Conservation (phyloP, 345 rosid genomes). For the Populus simonii region DNA sequence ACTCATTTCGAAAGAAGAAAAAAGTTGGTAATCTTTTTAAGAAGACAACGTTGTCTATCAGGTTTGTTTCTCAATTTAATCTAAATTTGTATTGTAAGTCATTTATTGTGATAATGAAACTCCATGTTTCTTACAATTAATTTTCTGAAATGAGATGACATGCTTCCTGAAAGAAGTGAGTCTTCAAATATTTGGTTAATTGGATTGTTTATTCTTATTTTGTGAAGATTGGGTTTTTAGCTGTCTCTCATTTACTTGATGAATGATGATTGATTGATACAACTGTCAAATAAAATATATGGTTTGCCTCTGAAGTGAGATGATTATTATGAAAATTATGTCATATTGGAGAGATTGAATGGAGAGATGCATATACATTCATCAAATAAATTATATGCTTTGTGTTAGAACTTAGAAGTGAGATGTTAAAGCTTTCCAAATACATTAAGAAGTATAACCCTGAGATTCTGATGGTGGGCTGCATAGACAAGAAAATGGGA, state of each 20-base stretch:
- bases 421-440: background rate
- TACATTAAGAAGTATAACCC: background rate
- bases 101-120: background rate
- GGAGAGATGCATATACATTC: background rate
- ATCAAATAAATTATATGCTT: background rate
- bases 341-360: background rate
- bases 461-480: too few species aligned
- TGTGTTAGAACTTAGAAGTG: background rate
- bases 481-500: background rate
- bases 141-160: slow-evolving; percentile 2
- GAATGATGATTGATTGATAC: background rate
- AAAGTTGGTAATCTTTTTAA: slow-evolving; percentile 45
- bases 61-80: slow-evolving; percentile 45
- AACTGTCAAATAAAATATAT: background rate
- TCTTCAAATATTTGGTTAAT: background rate
- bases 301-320: background rate
- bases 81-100: background rate
- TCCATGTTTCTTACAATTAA: background rate
- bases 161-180: background rate
- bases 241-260: background rate
- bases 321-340: background rate
- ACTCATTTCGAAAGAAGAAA: slow-evolving; percentile 61
- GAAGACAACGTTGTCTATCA: slow-evolving; percentile 46
- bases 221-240: background rate
- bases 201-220: background rate